Evolutionary conservation across 106 monocot species (phyloP).

Genomic region (Platanthera zijinensis): DNA sequence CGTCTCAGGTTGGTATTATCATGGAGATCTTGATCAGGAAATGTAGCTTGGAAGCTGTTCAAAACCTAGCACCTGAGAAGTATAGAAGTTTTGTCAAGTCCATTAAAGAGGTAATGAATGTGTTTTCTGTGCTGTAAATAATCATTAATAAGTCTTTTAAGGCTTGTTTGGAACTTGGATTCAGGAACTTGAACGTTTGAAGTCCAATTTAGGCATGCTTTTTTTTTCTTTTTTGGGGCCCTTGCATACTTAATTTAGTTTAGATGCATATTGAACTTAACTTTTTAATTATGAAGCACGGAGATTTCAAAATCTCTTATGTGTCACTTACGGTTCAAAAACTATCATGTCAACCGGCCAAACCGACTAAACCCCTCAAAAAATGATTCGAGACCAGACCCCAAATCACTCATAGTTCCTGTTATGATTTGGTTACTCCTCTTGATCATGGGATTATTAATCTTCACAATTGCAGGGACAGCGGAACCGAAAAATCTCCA

Average conservation of each 20-base stretch:
- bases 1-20: constrained; percentile 62
- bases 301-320: no score
- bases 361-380: no score
- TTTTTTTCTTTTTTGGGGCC: background rate
- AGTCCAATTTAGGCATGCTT: background rate
- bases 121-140: background rate
- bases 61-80: constrained; percentile 36
- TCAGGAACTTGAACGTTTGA: background rate
- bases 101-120: constrained; percentile 49
- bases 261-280: background rate
- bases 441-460: background rate
- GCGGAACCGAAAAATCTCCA: constrained; percentile 17
- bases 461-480: constrained; percentile 24
- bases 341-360: no score
- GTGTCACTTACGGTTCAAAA: no score
- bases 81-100: constrained; percentile 59
- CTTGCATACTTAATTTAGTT: background rate
- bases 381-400: no score
- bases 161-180: background rate
- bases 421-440: background rate
- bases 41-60: constrained; percentile 61
- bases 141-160: background rate
- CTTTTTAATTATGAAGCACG: background rate
- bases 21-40: constrained; percentile 89
- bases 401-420: no score